Conservation (phyloP, 768 basidiomycete species). For the Coprinopsis sp. region DNA sequence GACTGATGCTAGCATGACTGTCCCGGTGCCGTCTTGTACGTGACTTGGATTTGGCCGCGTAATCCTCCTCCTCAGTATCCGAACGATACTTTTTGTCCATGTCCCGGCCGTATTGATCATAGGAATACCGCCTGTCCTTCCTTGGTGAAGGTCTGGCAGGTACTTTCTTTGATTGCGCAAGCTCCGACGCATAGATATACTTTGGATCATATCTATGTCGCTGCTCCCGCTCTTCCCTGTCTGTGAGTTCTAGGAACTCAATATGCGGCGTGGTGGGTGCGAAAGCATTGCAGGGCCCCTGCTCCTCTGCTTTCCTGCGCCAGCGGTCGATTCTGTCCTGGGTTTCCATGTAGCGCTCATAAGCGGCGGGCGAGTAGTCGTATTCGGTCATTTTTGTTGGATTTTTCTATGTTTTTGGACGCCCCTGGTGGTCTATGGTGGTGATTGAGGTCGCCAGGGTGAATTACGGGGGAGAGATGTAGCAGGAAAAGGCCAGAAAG, state of each 20-base stretch:
- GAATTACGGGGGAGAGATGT: not conserved
- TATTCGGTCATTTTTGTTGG: conserved; percentile 15
- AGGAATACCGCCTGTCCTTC: not conserved
- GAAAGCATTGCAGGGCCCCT: conserved; percentile 9
- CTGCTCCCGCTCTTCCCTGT: conserved; percentile 2
- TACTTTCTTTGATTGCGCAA: not conserved
- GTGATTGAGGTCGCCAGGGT: not conserved
- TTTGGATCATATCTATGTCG: not conserved
- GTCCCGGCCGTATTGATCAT: not conserved
- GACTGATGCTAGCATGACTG: not conserved
- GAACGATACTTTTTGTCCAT: conserved; percentile 4
- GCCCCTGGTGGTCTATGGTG: too few relatives aligned
- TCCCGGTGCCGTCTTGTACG: not conserved
- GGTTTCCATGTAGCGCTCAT: conserved; percentile 13
- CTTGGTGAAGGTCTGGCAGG: too few relatives aligned
- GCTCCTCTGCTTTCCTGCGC: conserved; percentile 9
- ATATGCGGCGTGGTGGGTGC: conserved; percentile 10
- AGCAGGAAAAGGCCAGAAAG: too few relatives aligned
- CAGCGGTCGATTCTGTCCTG: conserved; percentile 15
- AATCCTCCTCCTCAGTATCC: conserved; percentile 2
- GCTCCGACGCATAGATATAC: conserved; percentile 1
- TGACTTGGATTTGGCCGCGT: not conserved
- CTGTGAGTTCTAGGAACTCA: conserved; percentile 5
- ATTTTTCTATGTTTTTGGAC: too few relatives aligned
- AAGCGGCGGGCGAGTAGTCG: conserved; percentile 14